These are phyloP conservation scores for Yamadazyma dushanensis DNA, from an alignment of 1,139 yeast species.

Conservation along the genomic window DNA sequence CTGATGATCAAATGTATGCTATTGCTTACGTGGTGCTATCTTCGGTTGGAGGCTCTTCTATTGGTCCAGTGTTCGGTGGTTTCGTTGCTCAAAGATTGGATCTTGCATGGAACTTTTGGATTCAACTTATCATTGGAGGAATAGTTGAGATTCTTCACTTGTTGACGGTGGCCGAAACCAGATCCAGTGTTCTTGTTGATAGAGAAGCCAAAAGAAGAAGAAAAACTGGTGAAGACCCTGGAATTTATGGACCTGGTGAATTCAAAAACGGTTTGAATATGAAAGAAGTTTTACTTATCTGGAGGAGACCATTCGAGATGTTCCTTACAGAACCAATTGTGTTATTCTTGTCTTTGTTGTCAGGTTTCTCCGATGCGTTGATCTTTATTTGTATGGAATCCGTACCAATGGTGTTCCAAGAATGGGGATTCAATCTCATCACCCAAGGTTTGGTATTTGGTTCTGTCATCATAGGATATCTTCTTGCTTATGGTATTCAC, in stretches of 20 bases:
- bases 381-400: constrained; percentile 40
- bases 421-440: constrained; percentile 26
- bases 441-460: constrained; percentile 30
- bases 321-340: constrained; percentile 38
- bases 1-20: constrained; percentile 36
- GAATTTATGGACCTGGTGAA: constrained; percentile 32
- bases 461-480: constrained; percentile 31
- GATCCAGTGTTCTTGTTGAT: constrained; percentile 30
- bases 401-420: constrained; percentile 28
- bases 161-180: constrained; percentile 32
- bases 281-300: constrained; percentile 25
- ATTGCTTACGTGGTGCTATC: constrained; percentile 38
- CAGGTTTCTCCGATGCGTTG: constrained; percentile 41
- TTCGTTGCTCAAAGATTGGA: constrained; percentile 25
- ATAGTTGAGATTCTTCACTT: constrained; percentile 29
- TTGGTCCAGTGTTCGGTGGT: constrained; percentile 41
- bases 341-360: constrained; percentile 33
- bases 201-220: constrained; percentile 34
- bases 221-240: constrained; percentile 25
- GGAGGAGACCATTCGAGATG: constrained; percentile 39
- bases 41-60: constrained; percentile 36
- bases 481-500: constrained; percentile 26
- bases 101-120: constrained; percentile 41
- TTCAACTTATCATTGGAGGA: constrained; percentile 38
- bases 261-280: constrained; percentile 19